Conservation (phyloP, 2,329 filamentous ascomycete species). For the Diplodia intermedia region DNA sequence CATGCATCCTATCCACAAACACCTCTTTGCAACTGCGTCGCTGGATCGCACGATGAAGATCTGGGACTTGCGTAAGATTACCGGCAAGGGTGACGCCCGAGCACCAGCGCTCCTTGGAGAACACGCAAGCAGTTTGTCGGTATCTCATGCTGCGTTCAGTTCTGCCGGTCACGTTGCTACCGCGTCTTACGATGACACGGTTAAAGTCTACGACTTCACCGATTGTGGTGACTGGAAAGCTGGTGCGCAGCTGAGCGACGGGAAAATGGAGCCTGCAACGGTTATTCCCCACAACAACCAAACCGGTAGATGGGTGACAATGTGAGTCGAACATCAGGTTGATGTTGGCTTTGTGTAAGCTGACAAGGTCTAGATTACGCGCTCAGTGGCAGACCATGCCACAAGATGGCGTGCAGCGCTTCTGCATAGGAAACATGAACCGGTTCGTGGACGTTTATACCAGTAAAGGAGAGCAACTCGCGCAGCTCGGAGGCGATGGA, state of each 20-base stretch:
- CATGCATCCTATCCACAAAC: conserved; percentile 77
- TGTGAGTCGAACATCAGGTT: conserved; percentile 55
- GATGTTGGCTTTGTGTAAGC: neutral
- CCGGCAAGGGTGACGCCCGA: conserved; percentile 64
- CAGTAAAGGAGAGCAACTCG: conserved; percentile 81
- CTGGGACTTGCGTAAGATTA: conserved; percentile 88
- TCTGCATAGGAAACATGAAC: conserved; percentile 97
- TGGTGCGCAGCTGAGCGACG: conserved; percentile 63
- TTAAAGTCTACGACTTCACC: conserved; percentile 87
- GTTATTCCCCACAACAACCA: conserved; percentile 90
- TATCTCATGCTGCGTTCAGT: conserved; percentile 93
- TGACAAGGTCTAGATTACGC: conserved; percentile 56
- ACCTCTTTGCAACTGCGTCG: conserved; percentile 87
- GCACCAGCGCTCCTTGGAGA: conserved; percentile 77
- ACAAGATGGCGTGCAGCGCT: conserved; percentile 79
- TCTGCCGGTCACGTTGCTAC: conserved; percentile 85
- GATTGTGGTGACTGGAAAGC: conserved; percentile 57
- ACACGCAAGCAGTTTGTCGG: conserved; percentile 81
- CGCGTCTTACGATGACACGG: conserved; percentile 90
- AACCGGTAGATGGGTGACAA: conserved; percentile 92
- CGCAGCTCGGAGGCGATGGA: conserved; percentile 83
- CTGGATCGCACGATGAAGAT: conserved; percentile 88
- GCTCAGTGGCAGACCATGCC: conserved; percentile 90
- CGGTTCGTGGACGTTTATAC: conserved; percentile 93
- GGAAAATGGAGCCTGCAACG: conserved; percentile 72